Percentiles rank a stretch among this genome's conserved stretches.
phyloP scores from a whole-genome alignment of 441 rosid species.

The Euphorbia schlechtendalii region DNA sequence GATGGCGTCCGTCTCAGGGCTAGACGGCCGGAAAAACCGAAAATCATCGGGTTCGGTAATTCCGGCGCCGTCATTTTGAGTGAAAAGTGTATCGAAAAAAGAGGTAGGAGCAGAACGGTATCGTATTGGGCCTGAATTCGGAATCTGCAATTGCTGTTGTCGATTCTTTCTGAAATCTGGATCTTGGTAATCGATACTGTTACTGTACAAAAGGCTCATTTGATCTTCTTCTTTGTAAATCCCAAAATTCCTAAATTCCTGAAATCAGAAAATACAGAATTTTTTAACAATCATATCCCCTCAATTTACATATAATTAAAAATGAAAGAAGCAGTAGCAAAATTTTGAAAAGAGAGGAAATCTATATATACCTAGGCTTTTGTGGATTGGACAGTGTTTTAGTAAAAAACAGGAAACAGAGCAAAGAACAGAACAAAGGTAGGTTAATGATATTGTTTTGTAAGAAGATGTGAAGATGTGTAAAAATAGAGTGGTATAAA shows the following conservation, averaged over 20 bases:
- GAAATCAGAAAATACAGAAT: neutral
- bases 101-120: slow-evolving; percentile 43
- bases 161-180: slow-evolving; percentile 32
- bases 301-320: too few relatives aligned
- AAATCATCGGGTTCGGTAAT: slow-evolving; percentile 22
- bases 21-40: slow-evolving; percentile 27
- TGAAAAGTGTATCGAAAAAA: slow-evolving; percentile 26
- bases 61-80: slow-evolving; percentile 10
- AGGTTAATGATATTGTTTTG: too few relatives aligned
- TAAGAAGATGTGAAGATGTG: too few relatives aligned
- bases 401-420: too few relatives aligned
- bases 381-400: too few relatives aligned
- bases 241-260: slow-evolving; percentile 19
- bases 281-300: too few relatives aligned
- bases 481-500: too few relatives aligned
- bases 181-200: slow-evolving; percentile 30
- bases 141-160: slow-evolving; percentile 21
- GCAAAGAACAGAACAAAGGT: too few relatives aligned
- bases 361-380: too few relatives aligned
- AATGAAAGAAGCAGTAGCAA: too few relatives aligned
- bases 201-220: slow-evolving; percentile 41
- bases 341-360: too few relatives aligned
- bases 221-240: too few relatives aligned
- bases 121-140: slow-evolving; percentile 27
- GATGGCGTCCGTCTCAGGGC: slow-evolving; percentile 38